phyloP scores from a whole-genome alignment of 805 yeast genomes.

The Schizosaccharomyces octosporus region DNA sequence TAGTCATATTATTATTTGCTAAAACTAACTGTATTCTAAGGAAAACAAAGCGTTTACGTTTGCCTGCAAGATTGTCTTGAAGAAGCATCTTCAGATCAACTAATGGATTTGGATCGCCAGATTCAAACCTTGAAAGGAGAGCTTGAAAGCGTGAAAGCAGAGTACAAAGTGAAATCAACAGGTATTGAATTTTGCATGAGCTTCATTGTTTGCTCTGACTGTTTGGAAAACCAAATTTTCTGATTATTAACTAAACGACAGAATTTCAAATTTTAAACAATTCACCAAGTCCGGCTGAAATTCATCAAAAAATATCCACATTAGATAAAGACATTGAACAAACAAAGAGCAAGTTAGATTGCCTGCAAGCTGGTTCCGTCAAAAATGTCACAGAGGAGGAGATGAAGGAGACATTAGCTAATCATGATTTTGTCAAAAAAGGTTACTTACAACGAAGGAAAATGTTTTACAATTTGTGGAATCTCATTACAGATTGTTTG shows the following conservation, averaged over 20 bases:
- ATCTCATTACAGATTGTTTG: not conserved
- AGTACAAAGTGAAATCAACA: not conserved
- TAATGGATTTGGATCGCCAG: not conserved
- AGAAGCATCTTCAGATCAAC: not conserved
- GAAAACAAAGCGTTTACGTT: conserved; percentile 1
- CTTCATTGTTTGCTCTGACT: no score
- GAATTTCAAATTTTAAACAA: not conserved
- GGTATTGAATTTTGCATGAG: not conserved
- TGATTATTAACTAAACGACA: not conserved
- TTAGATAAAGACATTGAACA: not conserved
- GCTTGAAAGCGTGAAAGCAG: not conserved
- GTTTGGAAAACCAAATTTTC: no score
- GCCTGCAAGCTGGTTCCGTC: not conserved
- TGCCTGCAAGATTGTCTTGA: not conserved
- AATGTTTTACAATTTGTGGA: not conserved
- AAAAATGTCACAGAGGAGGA: not conserved
- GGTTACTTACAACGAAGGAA: not conserved
- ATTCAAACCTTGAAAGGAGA: not conserved
- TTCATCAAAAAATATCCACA: not conserved
- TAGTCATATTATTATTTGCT: not conserved
- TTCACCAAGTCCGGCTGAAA: not conserved
- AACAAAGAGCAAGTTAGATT: not conserved
- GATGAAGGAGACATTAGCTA: not conserved
- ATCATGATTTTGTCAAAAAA: not conserved
- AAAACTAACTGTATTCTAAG: not conserved